phyloP scores from a whole-genome alignment of 345 rosid species.

The Rhodamnia rubescens region DNA sequence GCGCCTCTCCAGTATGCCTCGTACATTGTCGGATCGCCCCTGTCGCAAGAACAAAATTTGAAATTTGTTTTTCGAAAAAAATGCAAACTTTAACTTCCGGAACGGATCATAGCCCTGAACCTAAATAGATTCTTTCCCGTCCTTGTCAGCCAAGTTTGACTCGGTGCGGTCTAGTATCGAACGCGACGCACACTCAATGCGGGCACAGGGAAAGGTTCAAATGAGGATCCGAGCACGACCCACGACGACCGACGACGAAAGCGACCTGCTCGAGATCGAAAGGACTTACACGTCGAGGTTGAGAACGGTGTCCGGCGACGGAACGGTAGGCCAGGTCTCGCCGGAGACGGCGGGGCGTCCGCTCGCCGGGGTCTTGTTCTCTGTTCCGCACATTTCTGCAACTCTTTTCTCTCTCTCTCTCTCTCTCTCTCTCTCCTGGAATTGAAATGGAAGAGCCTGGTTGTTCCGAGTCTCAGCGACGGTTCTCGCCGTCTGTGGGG shows the following conservation, averaged over 20 bases:
- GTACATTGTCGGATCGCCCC: conserved; percentile 87
- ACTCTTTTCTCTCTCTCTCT: not conserved
- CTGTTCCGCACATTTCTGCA: conserved; percentile 1
- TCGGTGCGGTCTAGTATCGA: not conserved
- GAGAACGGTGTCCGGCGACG: conserved; percentile 12
- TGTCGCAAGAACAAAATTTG: conserved; percentile 5
- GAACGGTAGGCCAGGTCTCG: not conserved
- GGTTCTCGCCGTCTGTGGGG: not conserved
- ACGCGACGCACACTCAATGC: not conserved
- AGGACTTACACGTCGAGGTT: conserved; percentile 30
- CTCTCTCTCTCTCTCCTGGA: not conserved
- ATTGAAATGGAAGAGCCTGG: not conserved
- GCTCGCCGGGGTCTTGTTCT: not conserved
- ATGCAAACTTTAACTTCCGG: not conserved
- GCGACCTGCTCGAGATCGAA: not conserved
- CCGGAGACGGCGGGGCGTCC: not conserved
- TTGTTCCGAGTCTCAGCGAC: not conserved
- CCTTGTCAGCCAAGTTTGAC: not conserved
- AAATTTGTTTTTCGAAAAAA: too few species aligned
- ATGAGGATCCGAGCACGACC: not conserved
- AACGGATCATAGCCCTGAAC: not conserved
- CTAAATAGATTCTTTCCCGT: not conserved
- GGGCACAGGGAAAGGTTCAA: not conserved
- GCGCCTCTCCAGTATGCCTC: conserved; percentile 58
- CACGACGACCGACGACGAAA: not conserved